Percentiles rank a stretch among this genome's conserved stretches.
phyloP scores from a whole-genome alignment of 2,329 filamentous ascomycete species.

The Lecanicillium sp. region DNA sequence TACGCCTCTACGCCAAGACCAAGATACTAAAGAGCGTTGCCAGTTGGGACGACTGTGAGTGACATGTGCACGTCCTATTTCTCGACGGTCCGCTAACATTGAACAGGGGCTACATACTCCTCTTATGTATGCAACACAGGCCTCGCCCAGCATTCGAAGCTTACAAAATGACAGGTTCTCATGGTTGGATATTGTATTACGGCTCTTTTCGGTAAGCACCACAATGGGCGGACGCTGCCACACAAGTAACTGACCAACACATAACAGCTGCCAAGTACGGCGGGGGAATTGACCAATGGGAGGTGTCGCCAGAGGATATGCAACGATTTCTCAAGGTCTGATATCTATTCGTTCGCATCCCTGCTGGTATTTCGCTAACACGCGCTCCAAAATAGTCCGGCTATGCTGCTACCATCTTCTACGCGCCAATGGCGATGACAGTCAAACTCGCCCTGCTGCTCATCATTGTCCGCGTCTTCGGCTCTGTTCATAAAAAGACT shows the following conservation, averaged over 20 bases:
- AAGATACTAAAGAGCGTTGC: slow-evolving; percentile 11
- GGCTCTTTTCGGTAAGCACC: slow-evolving; percentile 14
- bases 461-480: slow-evolving; percentile 35
- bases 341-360: neutral
- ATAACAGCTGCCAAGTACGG: slow-evolving; percentile 19
- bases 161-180: slow-evolving; percentile 13
- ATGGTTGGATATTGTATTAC: slow-evolving; percentile 20
- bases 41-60: slow-evolving; percentile 20
- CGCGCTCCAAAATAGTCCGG: slow-evolving; percentile 21
- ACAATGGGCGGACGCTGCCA: neutral
- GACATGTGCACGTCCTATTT: neutral
- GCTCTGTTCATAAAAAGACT: slow-evolving; percentile 28
- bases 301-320: slow-evolving; percentile 21
- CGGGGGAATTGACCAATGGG: slow-evolving; percentile 26
- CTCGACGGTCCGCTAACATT: slow-evolving; percentile 1
- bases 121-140: slow-evolving; percentile 11
- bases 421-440: slow-evolving; percentile 33
- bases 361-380: too few relatives aligned
- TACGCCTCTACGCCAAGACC: slow-evolving; percentile 18
- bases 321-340: slow-evolving; percentile 27
- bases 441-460: slow-evolving; percentile 36
- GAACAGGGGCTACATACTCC: slow-evolving; percentile 13
- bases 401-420: slow-evolving; percentile 36
- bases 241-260: neutral
- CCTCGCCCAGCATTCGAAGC: neutral